These are phyloP conservation scores for Lipomyces lipofer DNA, from an alignment of 805 yeast species.

Conservation along the genomic window DNA sequence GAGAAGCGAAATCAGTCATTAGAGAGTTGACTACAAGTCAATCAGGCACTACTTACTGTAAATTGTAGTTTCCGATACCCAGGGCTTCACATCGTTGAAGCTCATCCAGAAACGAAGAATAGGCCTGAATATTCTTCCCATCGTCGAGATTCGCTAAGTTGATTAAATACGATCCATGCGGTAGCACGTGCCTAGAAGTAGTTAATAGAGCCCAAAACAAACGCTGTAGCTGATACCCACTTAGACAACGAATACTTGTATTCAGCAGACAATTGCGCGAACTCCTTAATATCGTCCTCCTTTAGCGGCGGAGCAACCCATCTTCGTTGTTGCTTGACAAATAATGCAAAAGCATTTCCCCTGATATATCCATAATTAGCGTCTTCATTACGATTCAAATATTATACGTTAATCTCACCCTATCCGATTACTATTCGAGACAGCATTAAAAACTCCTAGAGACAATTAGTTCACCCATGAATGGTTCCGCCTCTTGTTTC, in stretches of 20 bases:
- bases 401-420: too few relatives aligned
- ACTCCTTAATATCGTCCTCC: slow-evolving; percentile 64
- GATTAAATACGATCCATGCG: slow-evolving; percentile 94
- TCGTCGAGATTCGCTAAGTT: slow-evolving; percentile 88
- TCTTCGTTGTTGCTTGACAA: slow-evolving; percentile 83
- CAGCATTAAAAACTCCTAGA: slow-evolving; percentile 60
- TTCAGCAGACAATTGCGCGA: slow-evolving; percentile 61
- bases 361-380: too few relatives aligned
- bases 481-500: neutral
- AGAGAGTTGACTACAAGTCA: too few relatives aligned
- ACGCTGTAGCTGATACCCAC: slow-evolving; percentile 4
- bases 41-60: slow-evolving; percentile 58
- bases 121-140: slow-evolving; percentile 75
- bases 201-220: neutral
- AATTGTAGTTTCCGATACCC: slow-evolving; percentile 81
- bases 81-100: slow-evolving; percentile 81
- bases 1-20: neutral
- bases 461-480: neutral
- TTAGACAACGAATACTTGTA: slow-evolving; percentile 69
- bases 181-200: slow-evolving; percentile 60
- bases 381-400: too few relatives aligned
- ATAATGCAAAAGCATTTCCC: slow-evolving; percentile 85
- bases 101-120: slow-evolving; percentile 80
- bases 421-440: slow-evolving; percentile 55
- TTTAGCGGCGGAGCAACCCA: slow-evolving; percentile 85